A percentile compares a stretch with the other conserved stretches of the same genome.
Evolutionary conservation across 345 rosid species (phyloP).

Genomic region (Leavenworthia alabamica): DNA sequence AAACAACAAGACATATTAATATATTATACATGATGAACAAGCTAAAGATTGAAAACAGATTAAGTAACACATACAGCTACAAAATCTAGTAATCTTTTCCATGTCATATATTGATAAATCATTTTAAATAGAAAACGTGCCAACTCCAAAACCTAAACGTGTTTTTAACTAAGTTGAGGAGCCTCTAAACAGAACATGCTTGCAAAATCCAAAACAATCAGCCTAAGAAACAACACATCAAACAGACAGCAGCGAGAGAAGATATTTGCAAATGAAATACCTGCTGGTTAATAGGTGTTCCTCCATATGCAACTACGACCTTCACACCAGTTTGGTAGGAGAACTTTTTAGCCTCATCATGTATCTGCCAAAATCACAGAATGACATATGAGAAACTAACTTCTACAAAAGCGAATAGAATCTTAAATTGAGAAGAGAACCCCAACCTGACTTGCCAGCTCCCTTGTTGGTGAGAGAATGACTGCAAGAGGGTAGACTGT

Average conservation of each 20-base stretch:
- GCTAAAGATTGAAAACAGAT: background rate
- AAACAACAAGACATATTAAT: slow-evolving; percentile 20
- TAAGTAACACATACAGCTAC: background rate
- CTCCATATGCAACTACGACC: slow-evolving; percentile 98
- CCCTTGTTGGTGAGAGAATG: slow-evolving; percentile 96
- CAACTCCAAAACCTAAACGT: background rate
- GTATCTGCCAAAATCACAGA: slow-evolving; percentile 54
- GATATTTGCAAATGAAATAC: slow-evolving; percentile 23
- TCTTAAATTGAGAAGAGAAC: slow-evolving; percentile 12
- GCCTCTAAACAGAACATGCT: background rate
- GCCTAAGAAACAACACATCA: background rate
- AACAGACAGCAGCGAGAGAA: slow-evolving; percentile 1
- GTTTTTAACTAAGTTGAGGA: background rate
- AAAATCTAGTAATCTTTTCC: background rate
- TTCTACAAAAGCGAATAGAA: slow-evolving; percentile 7
- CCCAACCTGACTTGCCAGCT: slow-evolving; percentile 88
- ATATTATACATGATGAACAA: background rate
- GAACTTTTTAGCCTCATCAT: slow-evolving; percentile 93
- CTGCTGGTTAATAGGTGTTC: slow-evolving; percentile 91
- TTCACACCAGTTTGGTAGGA: slow-evolving; percentile 96
- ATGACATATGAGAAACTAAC: slow-evolving; percentile 4
- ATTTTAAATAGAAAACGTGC: background rate
- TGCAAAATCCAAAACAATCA: slow-evolving; percentile 2
- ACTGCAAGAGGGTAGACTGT: slow-evolving; percentile 89
- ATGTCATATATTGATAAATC: background rate